Evolutionary conservation across 495 filamentous ascomycete genomes (phyloP).

Genomic region (Letharia columbiana): DNA sequence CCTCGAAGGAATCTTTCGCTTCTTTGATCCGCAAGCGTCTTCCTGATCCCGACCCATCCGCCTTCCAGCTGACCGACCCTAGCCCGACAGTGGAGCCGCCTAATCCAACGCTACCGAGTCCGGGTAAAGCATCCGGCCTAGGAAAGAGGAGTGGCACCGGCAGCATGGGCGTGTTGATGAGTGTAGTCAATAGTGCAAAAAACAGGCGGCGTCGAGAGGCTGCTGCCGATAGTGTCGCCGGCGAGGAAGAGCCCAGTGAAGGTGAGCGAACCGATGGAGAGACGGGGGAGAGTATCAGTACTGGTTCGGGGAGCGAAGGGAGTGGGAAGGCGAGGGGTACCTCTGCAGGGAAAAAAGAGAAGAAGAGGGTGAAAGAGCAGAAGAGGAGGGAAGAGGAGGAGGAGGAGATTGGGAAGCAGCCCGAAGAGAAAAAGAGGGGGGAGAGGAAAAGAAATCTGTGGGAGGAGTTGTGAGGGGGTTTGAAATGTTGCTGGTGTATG

Average conservation of each 20-base stretch:
- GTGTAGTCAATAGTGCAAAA: conserved; percentile 13
- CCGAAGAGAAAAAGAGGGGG: not conserved
- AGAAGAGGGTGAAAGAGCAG: not conserved
- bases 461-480: conserved; percentile 11
- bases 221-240: not conserved
- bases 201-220: not conserved
- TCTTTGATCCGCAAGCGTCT: conserved; percentile 9
- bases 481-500: not conserved
- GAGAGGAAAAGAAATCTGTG: conserved; percentile 6
- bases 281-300: not conserved
- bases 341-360: not conserved
- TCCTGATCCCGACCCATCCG: conserved; percentile 10
- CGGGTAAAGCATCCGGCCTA: not conserved
- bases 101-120: not conserved
- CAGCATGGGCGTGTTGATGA: conserved; percentile 15
- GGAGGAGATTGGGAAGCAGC: not conserved
- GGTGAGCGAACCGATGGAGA: not conserved
- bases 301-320: not conserved
- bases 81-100: not conserved
- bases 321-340: not conserved
- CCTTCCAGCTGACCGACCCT: conserved; percentile 9
- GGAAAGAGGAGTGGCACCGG: not conserved
- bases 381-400: not conserved
- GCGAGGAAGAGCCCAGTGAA: not conserved
- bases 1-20: conserved; percentile 6